Base-by-base conservation (phyloP, 768 basidiomycete genomes). In the Serendipita sp. region DNA sequence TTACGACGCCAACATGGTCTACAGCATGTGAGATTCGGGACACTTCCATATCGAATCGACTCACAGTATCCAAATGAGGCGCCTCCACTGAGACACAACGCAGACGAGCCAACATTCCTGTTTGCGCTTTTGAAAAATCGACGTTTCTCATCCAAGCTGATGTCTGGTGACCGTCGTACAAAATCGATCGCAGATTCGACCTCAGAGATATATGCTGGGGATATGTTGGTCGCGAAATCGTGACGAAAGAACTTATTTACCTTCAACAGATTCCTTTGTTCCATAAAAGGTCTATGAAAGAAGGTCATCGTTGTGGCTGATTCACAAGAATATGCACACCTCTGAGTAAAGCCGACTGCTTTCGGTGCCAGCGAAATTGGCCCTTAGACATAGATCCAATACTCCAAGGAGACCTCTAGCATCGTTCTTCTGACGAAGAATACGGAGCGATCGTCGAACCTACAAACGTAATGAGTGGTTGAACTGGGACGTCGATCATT, bases 51-150 rank as follows among this genome's bases (percentile, higher is more conserved):
- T 41, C 51, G n/a, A 50, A 34, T 24, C 22, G 61, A 67, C 82
- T 69, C 72, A 86, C 91, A 97, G 71, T 95, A 96, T 7, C 92
- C 93, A 70, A 97, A 95, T 0, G 86, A 85, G 5, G 90, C 96
- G 3, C 96, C 95, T 16, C 96, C 96, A n/a, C 89, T 92, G 11
- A 99, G 79, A 72, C 95, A 98, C 3, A 99, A 75, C 0, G 96
- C 95, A 42, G 89, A 87, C 2, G 88, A 83, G 24, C 95, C 95
- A 11, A 94, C 78, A 74, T 96, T 94, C 53, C 88, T 86, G 70
- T 90, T 92, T 48, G 86, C 82, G 65, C 81, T 85, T 70, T 87
- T 87, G 76, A 96, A 98, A 71, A 99, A 97, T 9, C 84, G 80
- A 66, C 82, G 82, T 75, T 97, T 98, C 74, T 97, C 93, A 62